Evolutionary conservation across 441 rosid genomes (phyloP).

Genomic region (Aquilaria agallochum): DNA sequence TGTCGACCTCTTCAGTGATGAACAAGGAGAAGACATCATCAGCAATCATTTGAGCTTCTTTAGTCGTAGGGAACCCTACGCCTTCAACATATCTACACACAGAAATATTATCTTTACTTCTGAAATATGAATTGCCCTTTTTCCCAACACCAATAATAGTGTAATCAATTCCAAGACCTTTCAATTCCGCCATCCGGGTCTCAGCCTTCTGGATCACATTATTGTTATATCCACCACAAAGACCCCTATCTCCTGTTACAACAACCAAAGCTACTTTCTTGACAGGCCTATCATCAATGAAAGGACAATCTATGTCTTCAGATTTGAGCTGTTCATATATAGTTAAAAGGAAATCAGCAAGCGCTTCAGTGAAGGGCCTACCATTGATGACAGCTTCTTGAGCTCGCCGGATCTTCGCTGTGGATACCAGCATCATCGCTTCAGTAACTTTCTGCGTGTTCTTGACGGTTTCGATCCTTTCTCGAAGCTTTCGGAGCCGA

Average conservation of each 20-base stretch:
- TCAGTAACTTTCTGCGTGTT: conserved; percentile 62
- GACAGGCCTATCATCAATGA: conserved; percentile 50
- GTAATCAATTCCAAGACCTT: conserved; percentile 44
- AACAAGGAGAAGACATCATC: conserved; percentile 68
- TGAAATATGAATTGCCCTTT: conserved; percentile 66
- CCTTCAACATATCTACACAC: conserved; percentile 51
- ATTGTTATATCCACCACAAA: conserved; percentile 76
- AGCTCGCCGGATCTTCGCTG: conserved; percentile 70
- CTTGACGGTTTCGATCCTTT: conserved; percentile 54
- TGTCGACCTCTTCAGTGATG: conserved; percentile 68
- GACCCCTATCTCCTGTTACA: conserved; percentile 60
- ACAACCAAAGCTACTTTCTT: conserved; percentile 62
- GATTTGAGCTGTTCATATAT: conserved; percentile 40
- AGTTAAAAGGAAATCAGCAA: conserved; percentile 43
- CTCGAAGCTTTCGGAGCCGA: conserved; percentile 51
- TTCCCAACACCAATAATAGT: conserved; percentile 62
- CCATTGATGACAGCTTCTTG: conserved; percentile 71
- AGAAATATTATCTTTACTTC: conserved; percentile 31
- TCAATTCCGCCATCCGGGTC: conserved; percentile 44
- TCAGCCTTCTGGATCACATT: conserved; percentile 50
- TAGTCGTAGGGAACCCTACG: conserved; percentile 49
- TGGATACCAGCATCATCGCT: conserved; percentile 75
- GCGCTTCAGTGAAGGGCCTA: conserved; percentile 60
- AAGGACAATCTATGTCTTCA: conserved; percentile 64
- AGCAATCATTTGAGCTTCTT: conserved; percentile 72